Conservation (phyloP, 345 rosid species). For the Ricinus communis region DNA sequence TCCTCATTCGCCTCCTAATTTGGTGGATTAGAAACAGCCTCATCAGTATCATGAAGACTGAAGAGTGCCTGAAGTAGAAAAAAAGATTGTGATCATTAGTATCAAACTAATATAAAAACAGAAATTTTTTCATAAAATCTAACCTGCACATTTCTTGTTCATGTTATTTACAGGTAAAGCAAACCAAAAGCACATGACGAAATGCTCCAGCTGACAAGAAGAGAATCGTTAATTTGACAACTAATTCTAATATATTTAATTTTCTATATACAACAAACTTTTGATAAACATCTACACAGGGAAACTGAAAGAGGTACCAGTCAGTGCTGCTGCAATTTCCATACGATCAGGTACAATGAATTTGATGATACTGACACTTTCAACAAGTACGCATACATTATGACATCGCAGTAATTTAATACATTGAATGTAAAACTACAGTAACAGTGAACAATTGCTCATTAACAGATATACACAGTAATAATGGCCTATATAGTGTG, state of each 20-base stretch:
- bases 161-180: slow-evolving; percentile 56
- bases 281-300: not conserved
- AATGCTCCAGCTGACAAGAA: slow-evolving; percentile 41
- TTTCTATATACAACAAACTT: not conserved
- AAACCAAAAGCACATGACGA: slow-evolving; percentile 49
- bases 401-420: not conserved
- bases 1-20: not conserved
- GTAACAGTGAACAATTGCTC: not conserved
- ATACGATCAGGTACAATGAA: not conserved
- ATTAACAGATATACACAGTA: not conserved
- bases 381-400: not conserved
- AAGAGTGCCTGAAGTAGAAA: no score
- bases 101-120: not conserved
- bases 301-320: slow-evolving; percentile 5
- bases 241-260: not conserved
- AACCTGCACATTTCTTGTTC: not conserved
- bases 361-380: not conserved
- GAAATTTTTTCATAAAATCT: slow-evolving; percentile 13
- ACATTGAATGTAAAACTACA: not conserved
- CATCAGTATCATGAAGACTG: not conserved
- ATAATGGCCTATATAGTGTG: not conserved
- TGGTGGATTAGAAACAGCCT: not conserved
- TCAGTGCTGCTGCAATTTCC: not conserved
- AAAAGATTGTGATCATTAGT: no score
- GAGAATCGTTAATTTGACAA: not conserved